A percentile compares a stretch with the other conserved stretches of the same genome.
These are phyloP conservation scores for Vitis hybrid DNA, from an alignment of 177 flowering plant species.

Conservation along the genomic window DNA sequence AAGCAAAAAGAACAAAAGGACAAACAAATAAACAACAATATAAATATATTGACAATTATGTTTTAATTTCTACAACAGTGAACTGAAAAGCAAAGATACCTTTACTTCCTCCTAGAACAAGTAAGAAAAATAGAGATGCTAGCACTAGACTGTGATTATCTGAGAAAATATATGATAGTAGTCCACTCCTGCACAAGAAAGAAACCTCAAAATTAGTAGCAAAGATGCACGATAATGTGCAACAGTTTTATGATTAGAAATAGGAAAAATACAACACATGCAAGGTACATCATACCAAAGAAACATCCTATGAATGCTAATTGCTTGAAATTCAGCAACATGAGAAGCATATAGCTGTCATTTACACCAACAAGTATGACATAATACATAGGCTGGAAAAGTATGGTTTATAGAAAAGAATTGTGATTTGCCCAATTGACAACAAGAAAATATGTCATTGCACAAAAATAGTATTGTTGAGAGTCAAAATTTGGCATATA, in stretches of 20 bases:
- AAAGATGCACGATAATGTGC: neutral
- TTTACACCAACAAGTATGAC: no score
- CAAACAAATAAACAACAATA: neutral
- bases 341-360: neutral
- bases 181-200: constrained; percentile 38
- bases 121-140: constrained; percentile 43
- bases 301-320: neutral
- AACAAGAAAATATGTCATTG: no score
- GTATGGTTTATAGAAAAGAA: no score
- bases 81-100: constrained; percentile 32
- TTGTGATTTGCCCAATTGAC: no score
- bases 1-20: constrained; percentile 1
- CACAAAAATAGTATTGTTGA: no score
- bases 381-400: no score
- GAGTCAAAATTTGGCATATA: no score
- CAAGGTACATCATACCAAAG: neutral
- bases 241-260: neutral
- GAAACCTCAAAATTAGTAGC: neutral
- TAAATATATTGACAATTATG: neutral
- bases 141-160: constrained; percentile 38
- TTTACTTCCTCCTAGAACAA: constrained; percentile 48
- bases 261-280: neutral
- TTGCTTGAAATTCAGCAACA: neutral
- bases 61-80: neutral
- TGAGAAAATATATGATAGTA: constrained; percentile 37